phyloP scores from a whole-genome alignment of 163 green algal genomes.

The Scenedesmus sp. region DNA sequence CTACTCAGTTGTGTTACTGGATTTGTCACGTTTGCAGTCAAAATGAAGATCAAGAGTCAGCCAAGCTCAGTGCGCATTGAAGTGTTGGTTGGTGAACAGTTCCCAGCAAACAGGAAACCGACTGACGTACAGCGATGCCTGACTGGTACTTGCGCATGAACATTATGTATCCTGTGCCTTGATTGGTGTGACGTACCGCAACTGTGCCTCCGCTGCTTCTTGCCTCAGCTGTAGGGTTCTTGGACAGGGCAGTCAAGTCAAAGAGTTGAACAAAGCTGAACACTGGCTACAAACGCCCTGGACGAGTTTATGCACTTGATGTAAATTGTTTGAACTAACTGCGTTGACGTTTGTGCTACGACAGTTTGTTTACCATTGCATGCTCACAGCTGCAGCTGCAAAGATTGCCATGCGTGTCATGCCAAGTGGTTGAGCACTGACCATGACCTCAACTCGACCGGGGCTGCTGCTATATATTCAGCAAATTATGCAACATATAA shows the following conservation, averaged over 20 bases:
- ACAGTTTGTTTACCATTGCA: no score
- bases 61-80: not conserved
- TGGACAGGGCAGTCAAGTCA: not conserved
- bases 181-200: not conserved
- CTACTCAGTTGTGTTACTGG: not conserved
- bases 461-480: no score
- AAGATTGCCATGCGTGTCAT: no score
- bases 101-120: slow-evolving; percentile 6
- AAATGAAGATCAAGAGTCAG: not conserved
- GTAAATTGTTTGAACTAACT: no score
- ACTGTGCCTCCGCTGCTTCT: not conserved
- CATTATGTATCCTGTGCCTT: not conserved
- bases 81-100: not conserved
- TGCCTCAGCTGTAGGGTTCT: not conserved
- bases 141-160: not conserved
- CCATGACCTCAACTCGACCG: no score
- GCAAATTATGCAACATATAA: no score
- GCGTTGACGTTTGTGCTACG: no score
- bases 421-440: no score
- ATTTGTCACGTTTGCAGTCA: not conserved
- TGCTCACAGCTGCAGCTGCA: no score
- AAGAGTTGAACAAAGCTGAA: not conserved
- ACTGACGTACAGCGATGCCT: not conserved
- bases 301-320: no score
- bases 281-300: not conserved